Evolutionary conservation across 129 eudicot genomes (phyloP).

Genomic region (Flaveria trinervia): DNA sequence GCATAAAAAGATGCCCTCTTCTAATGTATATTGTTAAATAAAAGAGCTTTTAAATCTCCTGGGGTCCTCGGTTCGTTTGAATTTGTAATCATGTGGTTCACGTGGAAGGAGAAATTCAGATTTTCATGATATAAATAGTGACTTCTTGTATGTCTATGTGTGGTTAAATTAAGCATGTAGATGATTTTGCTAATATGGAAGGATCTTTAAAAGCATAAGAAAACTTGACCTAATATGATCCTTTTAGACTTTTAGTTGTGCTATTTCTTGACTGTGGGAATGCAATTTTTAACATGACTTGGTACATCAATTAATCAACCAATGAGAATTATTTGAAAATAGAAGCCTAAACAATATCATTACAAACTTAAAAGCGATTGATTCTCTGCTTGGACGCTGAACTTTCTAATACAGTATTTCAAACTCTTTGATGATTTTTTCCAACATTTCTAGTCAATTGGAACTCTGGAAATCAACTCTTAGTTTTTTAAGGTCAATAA

Average conservation of each 20-base stretch:
- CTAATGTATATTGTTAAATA: neutral
- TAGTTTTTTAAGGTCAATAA: neutral
- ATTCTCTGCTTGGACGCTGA: neutral
- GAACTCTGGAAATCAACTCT: neutral
- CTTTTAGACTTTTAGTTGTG: neutral
- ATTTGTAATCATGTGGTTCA: neutral
- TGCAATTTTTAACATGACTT: neutral
- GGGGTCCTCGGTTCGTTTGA: neutral
- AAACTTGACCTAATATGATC: neutral
- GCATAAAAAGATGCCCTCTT: neutral
- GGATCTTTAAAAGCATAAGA: neutral
- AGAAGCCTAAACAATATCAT: neutral
- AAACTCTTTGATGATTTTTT: neutral
- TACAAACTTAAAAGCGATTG: neutral
- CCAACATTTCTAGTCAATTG: neutral
- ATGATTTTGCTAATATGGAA: neutral
- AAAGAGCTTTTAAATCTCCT: neutral
- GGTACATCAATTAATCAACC: neutral
- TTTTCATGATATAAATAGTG: neutral
- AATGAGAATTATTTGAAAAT: neutral
- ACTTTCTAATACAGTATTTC: neutral
- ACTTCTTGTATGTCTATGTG: neutral
- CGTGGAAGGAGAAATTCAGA: neutral
- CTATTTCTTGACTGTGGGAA: neutral
- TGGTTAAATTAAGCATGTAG: slow-evolving; percentile 2